Evolutionary conservation across 352 stramenopile species (phyloP), one percentile per base, ranked within the genome.

Genomic region (Phytophthora cactorum): DNA sequence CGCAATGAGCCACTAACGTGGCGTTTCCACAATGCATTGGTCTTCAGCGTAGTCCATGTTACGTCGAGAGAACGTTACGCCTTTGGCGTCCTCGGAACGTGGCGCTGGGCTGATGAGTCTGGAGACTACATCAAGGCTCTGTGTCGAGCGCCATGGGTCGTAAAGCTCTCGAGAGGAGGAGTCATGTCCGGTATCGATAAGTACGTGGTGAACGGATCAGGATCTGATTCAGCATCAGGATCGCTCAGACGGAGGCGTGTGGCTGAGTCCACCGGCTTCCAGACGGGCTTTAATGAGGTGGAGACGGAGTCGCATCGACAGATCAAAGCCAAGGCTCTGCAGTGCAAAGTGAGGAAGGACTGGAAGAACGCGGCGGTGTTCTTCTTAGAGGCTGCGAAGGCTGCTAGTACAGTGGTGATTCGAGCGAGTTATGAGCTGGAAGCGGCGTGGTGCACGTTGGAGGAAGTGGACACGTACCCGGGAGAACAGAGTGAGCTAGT

Each of bases 31-130:
- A 93, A 93, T 39, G 75, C 67, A 6, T 27, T 92, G 7, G 58
- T 79, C 22, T 92, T 89, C 61, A 92, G 78, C 17, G 74, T 95
- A 44, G 84, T 88, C 32, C 77, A 84, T 50, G 83, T 95, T 7
- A 76, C 80, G 15, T 70, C 79, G 14, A 66, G 84, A 58, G 77
- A 95, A 36, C 77, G 84, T 17, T 81, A 89, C 47, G 87, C 87
- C 9, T 74, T 95, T 36, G 87, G 87, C 11, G 66, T 79, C 53
- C 83, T 90, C 41, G 85, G 85, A 22, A 68, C 75, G 7, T 95
- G 87, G 87, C 79, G 81, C 59, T 95, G 87, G 87, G 86, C 77
- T 14, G 87, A 93, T 66, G 69, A 78, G 39, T 58, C 53, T 32
- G 74, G 74, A 32, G 67, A 77, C 14, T 65, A 60, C 17, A 51